Evolutionary conservation across 352 stramenopile species (phyloP).

Genomic region (Globisporangium perplexum): DNA sequence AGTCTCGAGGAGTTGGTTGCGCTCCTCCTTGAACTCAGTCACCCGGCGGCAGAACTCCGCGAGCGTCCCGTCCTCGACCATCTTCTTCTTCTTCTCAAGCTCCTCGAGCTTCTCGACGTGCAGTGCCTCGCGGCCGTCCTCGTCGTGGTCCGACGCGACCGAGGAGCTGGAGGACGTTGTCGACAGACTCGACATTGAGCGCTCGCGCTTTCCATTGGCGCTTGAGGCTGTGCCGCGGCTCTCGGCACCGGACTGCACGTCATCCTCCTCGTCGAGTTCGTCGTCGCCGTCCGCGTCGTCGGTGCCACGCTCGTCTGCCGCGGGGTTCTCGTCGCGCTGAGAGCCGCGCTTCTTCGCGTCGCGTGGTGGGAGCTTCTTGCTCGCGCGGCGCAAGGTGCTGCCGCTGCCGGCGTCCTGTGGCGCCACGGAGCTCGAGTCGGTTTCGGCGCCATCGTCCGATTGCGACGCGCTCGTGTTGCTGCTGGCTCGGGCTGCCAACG

Average conservation of each 20-base stretch:
- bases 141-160: conserved; percentile 35
- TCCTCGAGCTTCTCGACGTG: conserved; percentile 61
- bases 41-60: conserved; percentile 80
- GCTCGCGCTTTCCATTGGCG: conserved; percentile 25
- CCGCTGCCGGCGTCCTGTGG: conserved; percentile 15
- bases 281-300: conserved; percentile 22
- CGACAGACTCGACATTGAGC: conserved; percentile 64
- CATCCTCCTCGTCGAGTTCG: conserved; percentile 15
- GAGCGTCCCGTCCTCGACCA: conserved; percentile 79
- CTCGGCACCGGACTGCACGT: conserved; percentile 13
- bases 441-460: conserved; percentile 56
- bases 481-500: conserved; percentile 10
- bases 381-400: conserved; percentile 16
- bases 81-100: conserved; percentile 79
- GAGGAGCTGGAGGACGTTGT: conserved; percentile 57
- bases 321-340: conserved; percentile 9
- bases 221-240: conserved; percentile 6
- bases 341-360: conserved; percentile 19
- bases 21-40: conserved; percentile 78
- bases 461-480: conserved; percentile 21
- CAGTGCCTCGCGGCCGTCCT: conserved; percentile 24
- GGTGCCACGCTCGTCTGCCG: conserved; percentile 9
- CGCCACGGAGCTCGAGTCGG: conserved; percentile 42
- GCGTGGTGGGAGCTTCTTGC: conserved; percentile 13
- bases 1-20: conserved; percentile 61